Conservation (phyloP, 2,329 filamentous ascomycete species). For the Graphilbum sp. region DNA sequence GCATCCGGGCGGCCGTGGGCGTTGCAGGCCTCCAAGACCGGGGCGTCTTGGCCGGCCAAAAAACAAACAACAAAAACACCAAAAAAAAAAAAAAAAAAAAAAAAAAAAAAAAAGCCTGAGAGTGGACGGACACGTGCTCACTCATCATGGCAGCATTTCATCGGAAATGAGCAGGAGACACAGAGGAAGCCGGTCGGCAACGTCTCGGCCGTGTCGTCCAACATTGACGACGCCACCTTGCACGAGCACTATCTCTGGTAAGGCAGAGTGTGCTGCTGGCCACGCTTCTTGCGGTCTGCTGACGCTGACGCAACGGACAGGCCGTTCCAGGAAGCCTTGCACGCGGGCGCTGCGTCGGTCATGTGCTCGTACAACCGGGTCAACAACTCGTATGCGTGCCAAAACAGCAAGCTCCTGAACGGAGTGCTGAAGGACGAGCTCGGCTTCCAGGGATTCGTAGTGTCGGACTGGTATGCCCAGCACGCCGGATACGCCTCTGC, state of each 20-base stretch:
- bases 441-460: constrained; percentile 66
- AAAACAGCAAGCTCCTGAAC: constrained; percentile 64
- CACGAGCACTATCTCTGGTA: constrained; percentile 30
- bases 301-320: constrained; percentile 18
- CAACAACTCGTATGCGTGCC: constrained; percentile 13
- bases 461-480: constrained; percentile 63
- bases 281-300: constrained; percentile 9
- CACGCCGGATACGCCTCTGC: constrained; percentile 57
- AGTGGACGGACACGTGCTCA: no score
- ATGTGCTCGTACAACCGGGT: constrained; percentile 47
- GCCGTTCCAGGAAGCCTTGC: constrained; percentile 54
- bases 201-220: constrained; percentile 23
- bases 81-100: no score
- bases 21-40: no score
- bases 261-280: no score
- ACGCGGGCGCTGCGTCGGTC: constrained; percentile 38
- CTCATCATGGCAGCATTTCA: constrained; percentile 55
- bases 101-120: no score
- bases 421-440: constrained; percentile 63
- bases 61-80: no score
- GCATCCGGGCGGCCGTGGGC: no score
- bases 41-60: no score
- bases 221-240: constrained; percentile 25
- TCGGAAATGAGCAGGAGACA: constrained; percentile 10
- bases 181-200: constrained; percentile 40